phyloP scores from a whole-genome alignment of 2,329 filamentous ascomycete species.

The Colletotrichum filicis region DNA sequence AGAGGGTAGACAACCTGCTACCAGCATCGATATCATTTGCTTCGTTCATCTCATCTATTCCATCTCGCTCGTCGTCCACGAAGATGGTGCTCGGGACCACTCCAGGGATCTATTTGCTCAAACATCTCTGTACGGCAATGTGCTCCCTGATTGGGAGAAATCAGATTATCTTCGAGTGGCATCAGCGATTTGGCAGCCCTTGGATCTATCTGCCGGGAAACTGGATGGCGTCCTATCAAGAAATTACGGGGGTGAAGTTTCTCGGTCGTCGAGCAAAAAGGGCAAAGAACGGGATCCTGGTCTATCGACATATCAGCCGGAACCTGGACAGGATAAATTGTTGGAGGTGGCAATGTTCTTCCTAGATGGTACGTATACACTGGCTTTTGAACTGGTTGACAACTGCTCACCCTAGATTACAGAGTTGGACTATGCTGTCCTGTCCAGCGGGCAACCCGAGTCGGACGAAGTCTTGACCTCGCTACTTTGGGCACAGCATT shows the following conservation, averaged over 20 bases:
- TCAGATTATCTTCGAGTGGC: constrained; percentile 56
- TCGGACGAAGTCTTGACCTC: constrained; percentile 51
- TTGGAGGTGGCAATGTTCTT: constrained; percentile 57
- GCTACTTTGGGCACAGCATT: constrained; percentile 54
- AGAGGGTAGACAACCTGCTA: constrained; percentile 47
- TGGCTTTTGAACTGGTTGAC: background rate
- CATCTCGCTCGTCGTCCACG: constrained; percentile 58
- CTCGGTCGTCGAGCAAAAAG: constrained; percentile 46
- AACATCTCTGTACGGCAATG: constrained; percentile 55
- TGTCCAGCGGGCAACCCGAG: constrained; percentile 44
- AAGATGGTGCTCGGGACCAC: constrained; percentile 49
- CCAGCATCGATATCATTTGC: constrained; percentile 58
- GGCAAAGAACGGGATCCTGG: constrained; percentile 53
- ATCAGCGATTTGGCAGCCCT: constrained; percentile 60
- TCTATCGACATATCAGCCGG: background rate
- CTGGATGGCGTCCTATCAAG: constrained; percentile 42
- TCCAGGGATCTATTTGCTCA: constrained; percentile 58
- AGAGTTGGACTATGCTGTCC: constrained; percentile 60
- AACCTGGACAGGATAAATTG: constrained; percentile 48
- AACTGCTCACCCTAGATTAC: background rate
- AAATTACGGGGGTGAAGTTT: constrained; percentile 33
- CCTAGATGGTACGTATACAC: constrained; percentile 56
- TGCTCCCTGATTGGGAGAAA: constrained; percentile 50
- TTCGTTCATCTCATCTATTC: constrained; percentile 64
- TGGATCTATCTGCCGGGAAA: constrained; percentile 43